Evolutionary conservation across 768 basidiomycete species (phyloP).

Genomic region (Tulasnella sp.): DNA sequence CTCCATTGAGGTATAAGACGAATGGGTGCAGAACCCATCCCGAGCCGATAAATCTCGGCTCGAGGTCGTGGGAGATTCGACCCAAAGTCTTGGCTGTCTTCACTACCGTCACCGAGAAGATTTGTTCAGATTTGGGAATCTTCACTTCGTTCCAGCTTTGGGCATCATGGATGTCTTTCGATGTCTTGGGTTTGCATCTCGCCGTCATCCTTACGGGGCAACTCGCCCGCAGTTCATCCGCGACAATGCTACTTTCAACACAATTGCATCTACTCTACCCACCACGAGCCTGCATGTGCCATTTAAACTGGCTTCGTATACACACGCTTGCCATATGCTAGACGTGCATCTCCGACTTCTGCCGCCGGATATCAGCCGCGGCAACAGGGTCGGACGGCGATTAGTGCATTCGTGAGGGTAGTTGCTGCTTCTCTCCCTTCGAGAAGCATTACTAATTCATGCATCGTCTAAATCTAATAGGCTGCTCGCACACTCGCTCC

Average conservation of each 20-base stretch:
- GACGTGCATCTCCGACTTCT: background rate
- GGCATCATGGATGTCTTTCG: background rate
- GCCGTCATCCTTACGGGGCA: background rate
- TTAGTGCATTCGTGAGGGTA: background rate
- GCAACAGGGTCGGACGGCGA: background rate
- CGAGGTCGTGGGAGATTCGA: background rate
- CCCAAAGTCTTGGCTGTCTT: background rate
- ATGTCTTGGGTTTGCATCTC: background rate
- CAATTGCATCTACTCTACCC: background rate
- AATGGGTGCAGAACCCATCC: no score
- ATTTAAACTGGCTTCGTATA: background rate
- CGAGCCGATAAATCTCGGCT: background rate
- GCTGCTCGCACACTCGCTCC: background rate
- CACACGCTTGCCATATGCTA: background rate
- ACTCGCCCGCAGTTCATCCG: background rate
- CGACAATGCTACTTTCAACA: background rate
- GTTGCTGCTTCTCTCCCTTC: background rate
- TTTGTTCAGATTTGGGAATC: background rate
- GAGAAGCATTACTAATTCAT: background rate
- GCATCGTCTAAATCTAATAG: background rate
- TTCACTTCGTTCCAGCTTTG: background rate
- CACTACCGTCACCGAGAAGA: background rate
- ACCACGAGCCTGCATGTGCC: background rate
- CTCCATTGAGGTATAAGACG: no score
- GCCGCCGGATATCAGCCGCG: background rate